Evolutionary conservation across 805 yeast genomes (phyloP).

Genomic region (Ogataea glucozyma): DNA sequence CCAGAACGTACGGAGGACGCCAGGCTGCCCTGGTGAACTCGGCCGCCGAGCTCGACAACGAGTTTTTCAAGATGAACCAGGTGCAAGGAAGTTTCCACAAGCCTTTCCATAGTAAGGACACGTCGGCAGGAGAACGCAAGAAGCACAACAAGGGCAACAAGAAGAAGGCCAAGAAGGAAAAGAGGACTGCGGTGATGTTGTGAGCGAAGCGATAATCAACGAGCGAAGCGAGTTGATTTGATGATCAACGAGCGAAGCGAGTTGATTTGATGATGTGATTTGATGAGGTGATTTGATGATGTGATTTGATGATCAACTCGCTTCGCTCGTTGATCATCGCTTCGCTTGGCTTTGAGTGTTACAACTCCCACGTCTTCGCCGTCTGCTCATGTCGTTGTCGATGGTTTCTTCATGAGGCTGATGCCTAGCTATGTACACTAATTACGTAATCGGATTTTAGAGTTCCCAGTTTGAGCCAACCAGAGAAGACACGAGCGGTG

Average conservation of each 20-base stretch:
- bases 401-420: too few relatives aligned
- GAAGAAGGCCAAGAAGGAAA: conserved; percentile 22
- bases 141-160: conserved; percentile 62
- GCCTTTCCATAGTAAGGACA: conserved; percentile 68
- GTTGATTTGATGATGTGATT: too few relatives aligned
- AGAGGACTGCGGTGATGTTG: conserved; percentile 17
- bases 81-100: conserved; percentile 62
- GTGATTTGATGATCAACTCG: too few relatives aligned
- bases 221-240: neutral
- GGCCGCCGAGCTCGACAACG: conserved; percentile 81
- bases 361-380: too few relatives aligned
- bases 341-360: too few relatives aligned
- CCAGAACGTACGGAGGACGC: conserved; percentile 72
- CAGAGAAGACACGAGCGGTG: too few relatives aligned
- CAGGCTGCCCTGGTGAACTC: conserved; percentile 78
- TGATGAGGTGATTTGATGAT: too few relatives aligned
- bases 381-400: too few relatives aligned
- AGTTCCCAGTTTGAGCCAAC: too few relatives aligned
- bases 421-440: too few relatives aligned
- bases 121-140: conserved; percentile 66
- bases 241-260: conserved; percentile 1
- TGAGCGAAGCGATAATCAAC: neutral
- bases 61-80: conserved; percentile 71
- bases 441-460: too few relatives aligned
- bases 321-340: too few relatives aligned